Percentiles rank a stretch among this genome's conserved stretches.
Conservation (phyloP, 2,329 filamentous ascomycete genomes). For the Pseudocercospora musae region DNA sequence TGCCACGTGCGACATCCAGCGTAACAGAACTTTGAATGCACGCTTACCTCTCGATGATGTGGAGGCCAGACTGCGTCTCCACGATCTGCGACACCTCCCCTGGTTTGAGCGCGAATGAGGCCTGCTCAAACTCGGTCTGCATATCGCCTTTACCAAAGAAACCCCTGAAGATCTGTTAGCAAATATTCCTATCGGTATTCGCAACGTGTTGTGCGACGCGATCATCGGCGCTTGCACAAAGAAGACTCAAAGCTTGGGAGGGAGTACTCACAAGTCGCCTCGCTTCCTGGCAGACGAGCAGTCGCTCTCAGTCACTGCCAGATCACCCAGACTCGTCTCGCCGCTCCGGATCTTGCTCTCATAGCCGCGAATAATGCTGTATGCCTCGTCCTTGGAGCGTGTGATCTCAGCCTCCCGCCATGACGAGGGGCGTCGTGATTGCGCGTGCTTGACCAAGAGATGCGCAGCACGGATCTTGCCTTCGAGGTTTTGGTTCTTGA, state of each 20-base stretch:
- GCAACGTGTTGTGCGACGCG: background rate
- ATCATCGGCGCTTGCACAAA: constrained; percentile 6
- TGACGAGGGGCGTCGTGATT: constrained; percentile 83
- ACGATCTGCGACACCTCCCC: constrained; percentile 84
- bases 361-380: constrained; percentile 70
- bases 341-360: constrained; percentile 73
- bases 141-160: constrained; percentile 94
- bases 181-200: constrained; percentile 1
- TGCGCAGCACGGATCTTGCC: constrained; percentile 94
- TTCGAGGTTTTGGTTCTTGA: constrained; percentile 39
- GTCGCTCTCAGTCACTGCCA: constrained; percentile 86
- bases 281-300: constrained; percentile 93
- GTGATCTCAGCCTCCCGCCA: constrained; percentile 92
- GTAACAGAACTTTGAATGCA: background rate
- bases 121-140: constrained; percentile 98
- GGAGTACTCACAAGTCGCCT: constrained; percentile 69
- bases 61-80: constrained; percentile 88
- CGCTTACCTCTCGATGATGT: constrained; percentile 87
- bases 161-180: constrained; percentile 52
- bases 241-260: background rate
- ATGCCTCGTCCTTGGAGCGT: constrained; percentile 81
- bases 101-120: constrained; percentile 82
- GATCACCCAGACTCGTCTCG: constrained; percentile 67
- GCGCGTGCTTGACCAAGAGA: constrained; percentile 87
- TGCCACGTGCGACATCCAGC: constrained; percentile 5